Base-by-base conservation (phyloP, 345 rosid genomes). In the Mercurialis annua region DNA sequence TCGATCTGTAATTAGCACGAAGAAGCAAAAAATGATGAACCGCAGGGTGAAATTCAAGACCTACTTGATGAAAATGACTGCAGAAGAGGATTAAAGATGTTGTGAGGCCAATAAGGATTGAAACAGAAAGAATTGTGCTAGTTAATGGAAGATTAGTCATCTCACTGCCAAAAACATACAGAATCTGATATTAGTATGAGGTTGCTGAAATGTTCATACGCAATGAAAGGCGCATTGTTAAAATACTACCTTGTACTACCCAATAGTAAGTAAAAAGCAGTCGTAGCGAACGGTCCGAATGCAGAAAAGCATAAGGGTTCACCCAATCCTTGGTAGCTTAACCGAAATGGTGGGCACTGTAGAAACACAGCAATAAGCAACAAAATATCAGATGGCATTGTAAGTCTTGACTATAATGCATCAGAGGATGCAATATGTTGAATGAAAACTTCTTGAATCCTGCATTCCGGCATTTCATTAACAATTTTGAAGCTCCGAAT, bases 261-360 rank as follows among this genome's bases (percentile, higher is more conserved):
- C 54, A 84, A 81, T 65, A 87, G 71, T 42, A 86, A 64, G 82
- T 92, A 92, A 69, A 92, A 92, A 24, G 93, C 97, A 21, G 87
- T 80, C 5, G 96, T 92, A 46, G 98, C 93, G 76, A 92, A 90
- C n/a, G 94, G 98, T 46, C 98, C 97, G 59, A 90, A 92, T 40
- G 97, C 96, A 43, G 93, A 89, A 67, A 90, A 92, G 72, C 96
- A 90, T 77, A 92, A 72, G 3, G 98, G 96, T 84, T 92, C 97
- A 74, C 98, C 98, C 59, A 92, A 64, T 76, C 98, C 97, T 62
- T 79, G 89, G 84, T 90, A 92, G 80, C 96, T 90, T 71, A 90
- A 72, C 71, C 97, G 81, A 77, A 92, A 92, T 58, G 97, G 98
- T 0, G 98, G 98, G 78, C 97, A 92, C 98, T 88, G 70, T 65